phyloP scores from a whole-genome alignment of 208 protist species.

The Jaenimonas drosophilae region DNA sequence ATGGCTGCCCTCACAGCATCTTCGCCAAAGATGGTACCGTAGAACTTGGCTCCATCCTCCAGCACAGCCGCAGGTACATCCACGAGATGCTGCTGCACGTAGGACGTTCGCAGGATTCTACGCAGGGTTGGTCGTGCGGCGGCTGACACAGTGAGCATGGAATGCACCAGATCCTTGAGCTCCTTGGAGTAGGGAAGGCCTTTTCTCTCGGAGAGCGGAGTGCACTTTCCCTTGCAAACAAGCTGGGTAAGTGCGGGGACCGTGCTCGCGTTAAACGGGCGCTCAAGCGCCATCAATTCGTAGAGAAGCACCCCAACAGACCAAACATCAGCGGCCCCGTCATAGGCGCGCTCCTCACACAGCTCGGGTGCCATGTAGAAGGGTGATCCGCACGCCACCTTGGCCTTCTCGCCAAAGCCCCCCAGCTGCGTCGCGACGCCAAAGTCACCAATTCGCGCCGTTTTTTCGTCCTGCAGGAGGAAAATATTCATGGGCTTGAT shows the following conservation, averaged over 20 bases:
- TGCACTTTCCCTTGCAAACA: slow-evolving; percentile 13
- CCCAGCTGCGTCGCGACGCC: slow-evolving; percentile 62
- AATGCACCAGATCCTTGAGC: slow-evolving; percentile 47
- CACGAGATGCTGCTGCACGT: slow-evolving; percentile 31
- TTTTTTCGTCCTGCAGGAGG: slow-evolving; percentile 39
- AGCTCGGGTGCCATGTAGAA: slow-evolving; percentile 92
- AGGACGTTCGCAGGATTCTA: slow-evolving; percentile 37
- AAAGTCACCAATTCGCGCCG: slow-evolving; percentile 79
- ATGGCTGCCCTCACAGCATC: slow-evolving; percentile 29
- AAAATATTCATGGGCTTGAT: slow-evolving; percentile 87
- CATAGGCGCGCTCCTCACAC: slow-evolving; percentile 79
- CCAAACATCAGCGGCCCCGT: slow-evolving; percentile 94
- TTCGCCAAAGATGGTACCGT: slow-evolving; percentile 29
- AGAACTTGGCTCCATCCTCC: slow-evolving; percentile 16
- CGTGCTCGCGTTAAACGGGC: slow-evolving; percentile 39
- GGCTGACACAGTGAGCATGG: slow-evolving; percentile 40
- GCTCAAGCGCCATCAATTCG: slow-evolving; percentile 70
- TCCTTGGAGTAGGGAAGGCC: slow-evolving; percentile 23
- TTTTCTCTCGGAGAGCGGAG: slow-evolving; percentile 6
- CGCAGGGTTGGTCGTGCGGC: slow-evolving; percentile 46
- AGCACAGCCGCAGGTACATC: slow-evolving; percentile 24
- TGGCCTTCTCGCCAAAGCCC: slow-evolving; percentile 22
- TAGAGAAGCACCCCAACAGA: slow-evolving; percentile 91
- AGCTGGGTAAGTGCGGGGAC: slow-evolving; percentile 15
- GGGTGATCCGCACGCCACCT: slow-evolving; percentile 76